phyloP scores from a whole-genome alignment of 495 filamentous ascomycete genomes.

The Hypoxylon subgilvum region DNA sequence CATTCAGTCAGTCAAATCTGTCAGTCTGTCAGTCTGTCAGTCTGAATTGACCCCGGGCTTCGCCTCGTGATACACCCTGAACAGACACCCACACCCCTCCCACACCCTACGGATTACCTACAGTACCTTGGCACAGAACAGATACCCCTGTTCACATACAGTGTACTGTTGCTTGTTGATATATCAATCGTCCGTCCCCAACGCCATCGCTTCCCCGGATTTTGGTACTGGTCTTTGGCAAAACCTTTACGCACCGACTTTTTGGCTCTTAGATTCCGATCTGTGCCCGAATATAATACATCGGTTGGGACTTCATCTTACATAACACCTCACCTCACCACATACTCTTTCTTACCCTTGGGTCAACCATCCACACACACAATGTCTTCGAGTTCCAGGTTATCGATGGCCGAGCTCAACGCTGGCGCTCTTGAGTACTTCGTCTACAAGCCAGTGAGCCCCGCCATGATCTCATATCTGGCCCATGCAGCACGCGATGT shows the following conservation, averaged over 20 bases:
- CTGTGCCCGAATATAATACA: slow-evolving; percentile 11
- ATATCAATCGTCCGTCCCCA: slow-evolving; percentile 22
- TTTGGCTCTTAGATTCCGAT: slow-evolving; percentile 18
- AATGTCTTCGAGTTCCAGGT: slow-evolving; percentile 48
- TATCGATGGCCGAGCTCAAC: slow-evolving; percentile 62
- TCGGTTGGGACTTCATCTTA: slow-evolving; percentile 10
- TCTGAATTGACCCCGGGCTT: slow-evolving; percentile 40
- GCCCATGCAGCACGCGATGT: slow-evolving; percentile 82
- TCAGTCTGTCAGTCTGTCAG: slow-evolving; percentile 28
- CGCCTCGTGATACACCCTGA: slow-evolving; percentile 44
- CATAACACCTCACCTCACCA: slow-evolving; percentile 13
- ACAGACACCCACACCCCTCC: slow-evolving; percentile 24
- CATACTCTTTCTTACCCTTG: slow-evolving; percentile 9
- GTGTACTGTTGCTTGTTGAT: slow-evolving; percentile 23
- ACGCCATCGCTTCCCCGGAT: slow-evolving; percentile 27
- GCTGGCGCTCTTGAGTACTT: slow-evolving; percentile 88
- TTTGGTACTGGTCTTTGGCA: slow-evolving; percentile 18
- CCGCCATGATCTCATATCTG: slow-evolving; percentile 84
- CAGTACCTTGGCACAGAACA: slow-evolving; percentile 1
- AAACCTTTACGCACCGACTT: slow-evolving; percentile 9
- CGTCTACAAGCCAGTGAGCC: slow-evolving; percentile 78
- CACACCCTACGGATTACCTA: slow-evolving; percentile 19
- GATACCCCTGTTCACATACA: slow-evolving; percentile 15
- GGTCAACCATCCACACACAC: slow-evolving; percentile 27
- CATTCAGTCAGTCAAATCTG: slow-evolving; percentile 16